These are phyloP conservation scores for Fusarium penzigii DNA, from an alignment of 2,329 filamentous ascomycete species.

Conservation along the genomic window DNA sequence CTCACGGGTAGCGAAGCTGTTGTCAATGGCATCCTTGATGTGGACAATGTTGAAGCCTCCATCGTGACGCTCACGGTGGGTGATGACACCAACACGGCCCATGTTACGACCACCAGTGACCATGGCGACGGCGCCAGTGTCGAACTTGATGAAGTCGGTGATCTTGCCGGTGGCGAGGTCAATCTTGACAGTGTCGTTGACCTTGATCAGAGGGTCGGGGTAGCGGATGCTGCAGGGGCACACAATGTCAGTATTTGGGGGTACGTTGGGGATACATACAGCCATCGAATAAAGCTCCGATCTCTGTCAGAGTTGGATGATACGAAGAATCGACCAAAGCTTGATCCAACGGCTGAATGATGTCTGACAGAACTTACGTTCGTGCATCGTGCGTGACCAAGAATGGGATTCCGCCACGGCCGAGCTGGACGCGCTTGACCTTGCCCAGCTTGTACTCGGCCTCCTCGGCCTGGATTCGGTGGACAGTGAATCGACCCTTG, in stretches of 20 bases:
- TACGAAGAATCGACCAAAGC: slow-evolving; percentile 72
- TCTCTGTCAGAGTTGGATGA: slow-evolving; percentile 31
- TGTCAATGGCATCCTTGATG: slow-evolving; percentile 99
- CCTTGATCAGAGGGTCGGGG: slow-evolving; percentile 97
- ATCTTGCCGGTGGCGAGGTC: slow-evolving; percentile 97
- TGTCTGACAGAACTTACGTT: slow-evolving; percentile 98
- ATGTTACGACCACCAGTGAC: slow-evolving; percentile 99
- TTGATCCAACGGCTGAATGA: slow-evolving; percentile 99
- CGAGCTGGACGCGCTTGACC: slow-evolving; percentile 99
- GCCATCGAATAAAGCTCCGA: slow-evolving; percentile 49
- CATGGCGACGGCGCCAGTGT: slow-evolving; percentile 98
- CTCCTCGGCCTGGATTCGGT: slow-evolving; percentile 98
- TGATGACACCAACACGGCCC: slow-evolving; percentile 99
- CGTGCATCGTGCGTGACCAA: slow-evolving; percentile 99
- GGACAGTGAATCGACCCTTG: slow-evolving; percentile 99
- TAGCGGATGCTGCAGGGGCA: slow-evolving; percentile 81
- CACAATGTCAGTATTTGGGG: slow-evolving; percentile 40
- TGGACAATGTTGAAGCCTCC: slow-evolving; percentile 99
- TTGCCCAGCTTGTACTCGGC: slow-evolving; percentile 99
- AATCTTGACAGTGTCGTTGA: slow-evolving; percentile 99
- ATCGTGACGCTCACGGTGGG: slow-evolving; percentile 99
- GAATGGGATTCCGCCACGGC: slow-evolving; percentile 99
- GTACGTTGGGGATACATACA: slow-evolving; percentile 49
- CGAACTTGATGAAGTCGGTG: slow-evolving; percentile 96
- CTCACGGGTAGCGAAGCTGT: slow-evolving; percentile 99